Evolutionary conservation across 108 stramenopile species (phyloP).

Genomic region (Fragilaria radians): DNA sequence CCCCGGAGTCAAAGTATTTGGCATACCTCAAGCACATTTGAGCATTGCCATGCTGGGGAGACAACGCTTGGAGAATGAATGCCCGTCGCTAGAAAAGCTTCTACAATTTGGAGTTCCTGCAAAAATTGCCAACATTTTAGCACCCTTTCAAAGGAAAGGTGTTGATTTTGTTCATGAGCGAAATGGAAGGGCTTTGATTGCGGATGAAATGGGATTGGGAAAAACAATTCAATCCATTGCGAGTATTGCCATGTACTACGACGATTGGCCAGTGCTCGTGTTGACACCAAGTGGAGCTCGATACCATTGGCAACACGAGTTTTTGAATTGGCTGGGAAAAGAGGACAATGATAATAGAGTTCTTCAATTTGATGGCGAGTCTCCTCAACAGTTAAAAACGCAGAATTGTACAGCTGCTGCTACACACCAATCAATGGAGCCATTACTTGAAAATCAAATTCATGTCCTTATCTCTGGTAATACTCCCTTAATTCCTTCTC

Average conservation of each 20-base stretch:
- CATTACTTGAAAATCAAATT: conserved; percentile 28
- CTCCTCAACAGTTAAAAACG: not conserved
- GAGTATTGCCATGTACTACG: conserved; percentile 60
- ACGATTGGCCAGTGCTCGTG: conserved; percentile 92
- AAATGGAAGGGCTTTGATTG: conserved; percentile 84
- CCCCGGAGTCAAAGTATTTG: too few species aligned
- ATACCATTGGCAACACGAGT: conserved; percentile 93
- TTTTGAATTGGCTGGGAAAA: conserved; percentile 74
- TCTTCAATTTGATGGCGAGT: conserved; percentile 2
- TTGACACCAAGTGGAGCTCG: conserved; percentile 86
- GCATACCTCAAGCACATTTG: conserved; percentile 58
- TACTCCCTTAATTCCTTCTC: conserved; percentile 36
- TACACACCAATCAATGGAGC: not conserved
- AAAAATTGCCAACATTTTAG: conserved; percentile 50
- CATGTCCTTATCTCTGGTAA: conserved; percentile 69
- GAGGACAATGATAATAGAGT: conserved; percentile 19
- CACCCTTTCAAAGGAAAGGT: conserved; percentile 80
- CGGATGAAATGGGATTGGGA: conserved; percentile 68
- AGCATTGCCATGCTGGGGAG: conserved; percentile 66
- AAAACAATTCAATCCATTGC: conserved; percentile 93
- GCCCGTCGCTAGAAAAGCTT: conserved; percentile 40
- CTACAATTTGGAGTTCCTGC: conserved; percentile 47
- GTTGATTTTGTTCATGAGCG: conserved; percentile 78
- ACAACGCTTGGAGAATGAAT: conserved; percentile 51
- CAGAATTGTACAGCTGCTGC: too few species aligned